Conservation (phyloP, 805 yeast genomes). For the Saccharomycopsis vini region DNA sequence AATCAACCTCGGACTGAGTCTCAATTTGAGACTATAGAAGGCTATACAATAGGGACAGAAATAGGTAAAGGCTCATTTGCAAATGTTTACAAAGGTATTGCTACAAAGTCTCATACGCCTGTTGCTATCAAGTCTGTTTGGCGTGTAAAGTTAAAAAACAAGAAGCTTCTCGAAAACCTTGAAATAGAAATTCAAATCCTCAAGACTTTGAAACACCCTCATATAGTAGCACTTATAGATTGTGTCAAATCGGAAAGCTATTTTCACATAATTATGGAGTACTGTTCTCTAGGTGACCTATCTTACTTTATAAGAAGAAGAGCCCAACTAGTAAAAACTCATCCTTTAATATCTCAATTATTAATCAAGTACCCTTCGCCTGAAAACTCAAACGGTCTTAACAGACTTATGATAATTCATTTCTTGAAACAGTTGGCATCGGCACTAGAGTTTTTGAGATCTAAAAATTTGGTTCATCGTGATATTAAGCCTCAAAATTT, state of each 20-base stretch:
- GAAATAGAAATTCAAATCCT: constrained; percentile 88
- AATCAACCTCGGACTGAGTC: constrained; percentile 19
- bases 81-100: constrained; percentile 79
- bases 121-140: constrained; percentile 89
- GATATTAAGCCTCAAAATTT: constrained; percentile 92
- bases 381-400: constrained; percentile 65
- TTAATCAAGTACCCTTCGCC: constrained; percentile 81
- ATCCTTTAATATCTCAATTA: constrained; percentile 71
- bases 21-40: constrained; percentile 11
- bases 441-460: constrained; percentile 74
- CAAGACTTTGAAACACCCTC: constrained; percentile 85
- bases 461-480: constrained; percentile 81
- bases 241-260: constrained; percentile 69
- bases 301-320: constrained; percentile 77
- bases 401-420: constrained; percentile 69
- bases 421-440: constrained; percentile 80
- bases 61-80: constrained; percentile 97
- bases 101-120: constrained; percentile 38
- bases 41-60: constrained; percentile 36
- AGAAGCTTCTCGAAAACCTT: constrained; percentile 80
- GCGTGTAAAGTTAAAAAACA: constrained; percentile 71
- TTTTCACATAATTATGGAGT: constrained; percentile 91
- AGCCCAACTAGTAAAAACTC: constrained; percentile 58
- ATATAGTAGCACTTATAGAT: constrained; percentile 79
- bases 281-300: constrained; percentile 90